Evolutionary conservation across 2,329 filamentous ascomycete genomes (phyloP).

Genomic region (Colletotrichum trifolii): DNA sequence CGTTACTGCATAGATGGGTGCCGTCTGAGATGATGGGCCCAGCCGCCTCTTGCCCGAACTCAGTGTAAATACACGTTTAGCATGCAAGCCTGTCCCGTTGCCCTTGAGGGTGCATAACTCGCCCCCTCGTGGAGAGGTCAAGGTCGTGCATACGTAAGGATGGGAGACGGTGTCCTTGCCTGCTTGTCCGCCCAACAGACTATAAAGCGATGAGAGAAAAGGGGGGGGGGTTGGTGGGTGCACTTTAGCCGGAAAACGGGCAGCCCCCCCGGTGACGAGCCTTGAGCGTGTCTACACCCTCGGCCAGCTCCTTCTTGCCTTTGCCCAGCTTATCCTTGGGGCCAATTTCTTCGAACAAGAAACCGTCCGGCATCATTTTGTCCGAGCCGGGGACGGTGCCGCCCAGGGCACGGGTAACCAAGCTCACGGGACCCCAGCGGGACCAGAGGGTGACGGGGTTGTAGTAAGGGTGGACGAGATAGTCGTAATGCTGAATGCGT

Average conservation of each 20-base stretch:
- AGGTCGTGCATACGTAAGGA: no score
- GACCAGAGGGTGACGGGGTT: slow-evolving; percentile 68
- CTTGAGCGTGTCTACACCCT: slow-evolving; percentile 30
- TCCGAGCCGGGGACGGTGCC: slow-evolving; percentile 58
- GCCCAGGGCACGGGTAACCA: slow-evolving; percentile 56
- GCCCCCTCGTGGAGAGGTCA: no score
- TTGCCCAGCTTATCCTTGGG: slow-evolving; percentile 65
- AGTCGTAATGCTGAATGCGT: slow-evolving; percentile 60
- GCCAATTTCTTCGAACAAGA: slow-evolving; percentile 69
- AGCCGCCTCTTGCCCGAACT: no score
- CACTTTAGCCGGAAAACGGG: slow-evolving; percentile 28
- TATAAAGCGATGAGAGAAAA: no score
- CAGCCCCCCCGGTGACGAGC: slow-evolving; percentile 19
- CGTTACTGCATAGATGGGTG: no score
- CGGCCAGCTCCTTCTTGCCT: slow-evolving; percentile 61
- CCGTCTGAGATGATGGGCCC: no score
- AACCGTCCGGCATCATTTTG: slow-evolving; percentile 60
- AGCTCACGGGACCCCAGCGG: slow-evolving; percentile 69
- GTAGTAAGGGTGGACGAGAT: slow-evolving; percentile 75
- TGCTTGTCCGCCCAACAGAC: no score
- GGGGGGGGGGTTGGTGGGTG: no score
- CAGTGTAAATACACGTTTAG: no score
- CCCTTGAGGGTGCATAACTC: no score
- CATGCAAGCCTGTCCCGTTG: no score
- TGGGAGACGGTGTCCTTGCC: not conserved